Percentiles rank a stretch among this genome's conserved stretches.
These are phyloP conservation scores for Plantago coronopus DNA, from an alignment of 305 asterid genomes.

Conservation along the genomic window DNA sequence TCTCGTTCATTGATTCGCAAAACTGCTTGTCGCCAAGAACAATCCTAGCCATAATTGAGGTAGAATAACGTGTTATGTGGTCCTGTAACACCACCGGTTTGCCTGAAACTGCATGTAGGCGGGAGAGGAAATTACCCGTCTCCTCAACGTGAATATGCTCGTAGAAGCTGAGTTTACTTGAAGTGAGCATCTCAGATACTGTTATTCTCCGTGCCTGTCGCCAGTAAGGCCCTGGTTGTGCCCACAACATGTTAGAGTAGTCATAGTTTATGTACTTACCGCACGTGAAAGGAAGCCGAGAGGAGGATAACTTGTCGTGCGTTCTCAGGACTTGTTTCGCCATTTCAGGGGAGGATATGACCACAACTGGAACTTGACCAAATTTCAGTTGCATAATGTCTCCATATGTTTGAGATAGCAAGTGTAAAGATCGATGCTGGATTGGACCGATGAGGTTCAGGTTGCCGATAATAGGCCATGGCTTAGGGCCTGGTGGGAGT, in stretches of 20 bases:
- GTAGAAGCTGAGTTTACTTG: slow-evolving; percentile 11
- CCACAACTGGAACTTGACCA: slow-evolving; percentile 25
- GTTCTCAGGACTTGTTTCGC: slow-evolving; percentile 29
- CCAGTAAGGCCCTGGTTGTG: slow-evolving; percentile 33
- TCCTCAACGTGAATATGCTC: slow-evolving; percentile 28
- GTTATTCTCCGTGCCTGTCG: slow-evolving; percentile 24
- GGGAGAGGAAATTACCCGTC: slow-evolving; percentile 20
- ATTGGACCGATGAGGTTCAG: slow-evolving; percentile 26
- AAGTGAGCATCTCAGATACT: slow-evolving; percentile 15
- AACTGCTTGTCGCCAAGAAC: slow-evolving; percentile 30
- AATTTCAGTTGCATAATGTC: slow-evolving; percentile 28
- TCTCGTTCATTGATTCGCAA: slow-evolving; percentile 4
- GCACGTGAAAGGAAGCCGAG: slow-evolving; percentile 25
- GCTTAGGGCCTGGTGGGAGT: slow-evolving; percentile 32
- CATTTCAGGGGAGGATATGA: slow-evolving; percentile 33
- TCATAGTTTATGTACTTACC: slow-evolving; percentile 27
- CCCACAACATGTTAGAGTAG: slow-evolving; percentile 20
- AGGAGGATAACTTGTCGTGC: slow-evolving; percentile 27
- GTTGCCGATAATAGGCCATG: slow-evolving; percentile 40
- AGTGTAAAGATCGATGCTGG: slow-evolving; percentile 27
- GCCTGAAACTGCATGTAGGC: slow-evolving; percentile 18
- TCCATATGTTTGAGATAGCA: slow-evolving; percentile 27
- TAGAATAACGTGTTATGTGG: slow-evolving; percentile 18
- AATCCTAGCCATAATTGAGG: slow-evolving; percentile 23
- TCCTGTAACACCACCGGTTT: slow-evolving; percentile 26